Evolutionary conservation across 805 yeast species (phyloP).

Genomic region (Yamadazyma laniorum): DNA sequence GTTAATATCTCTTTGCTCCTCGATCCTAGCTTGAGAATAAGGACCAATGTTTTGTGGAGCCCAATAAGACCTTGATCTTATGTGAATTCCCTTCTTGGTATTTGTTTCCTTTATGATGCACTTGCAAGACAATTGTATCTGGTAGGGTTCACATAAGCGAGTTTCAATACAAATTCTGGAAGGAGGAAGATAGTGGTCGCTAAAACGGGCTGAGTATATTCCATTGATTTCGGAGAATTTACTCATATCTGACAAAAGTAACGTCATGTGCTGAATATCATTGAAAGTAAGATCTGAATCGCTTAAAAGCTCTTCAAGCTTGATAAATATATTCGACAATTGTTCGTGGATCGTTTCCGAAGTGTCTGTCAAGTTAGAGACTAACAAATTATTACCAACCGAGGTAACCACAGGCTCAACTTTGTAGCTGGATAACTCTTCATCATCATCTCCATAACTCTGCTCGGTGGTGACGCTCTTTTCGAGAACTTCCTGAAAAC

Average conservation of each 20-base stretch:
- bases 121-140: constrained; percentile 61
- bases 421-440: constrained; percentile 1
- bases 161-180: constrained; percentile 84
- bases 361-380: constrained; percentile 28
- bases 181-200: constrained; percentile 68
- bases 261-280: constrained; percentile 57
- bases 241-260: constrained; percentile 63
- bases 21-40: constrained; percentile 79
- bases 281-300: constrained; percentile 33
- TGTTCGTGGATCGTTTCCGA: constrained; percentile 36
- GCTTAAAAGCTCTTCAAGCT: constrained; percentile 35
- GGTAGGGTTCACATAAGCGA: constrained; percentile 30
- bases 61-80: constrained; percentile 94
- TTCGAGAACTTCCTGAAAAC: constrained; percentile 34
- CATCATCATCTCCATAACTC: constrained; percentile 10
- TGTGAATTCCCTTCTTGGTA: constrained; percentile 72
- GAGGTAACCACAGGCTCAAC: not conserved
- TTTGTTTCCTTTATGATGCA: constrained; percentile 31
- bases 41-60: constrained; percentile 99
- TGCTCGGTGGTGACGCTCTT: not conserved
- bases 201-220: constrained; percentile 57
- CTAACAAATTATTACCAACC: constrained; percentile 15
- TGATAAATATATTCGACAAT: constrained; percentile 46
- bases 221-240: constrained; percentile 61
- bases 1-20: constrained; percentile 35